A percentile compares a stretch with the other conserved stretches of the same genome.
These are phyloP conservation scores for Stephania japonica DNA, from an alignment of 164 flowering plant genomes.

Conservation along the genomic window DNA sequence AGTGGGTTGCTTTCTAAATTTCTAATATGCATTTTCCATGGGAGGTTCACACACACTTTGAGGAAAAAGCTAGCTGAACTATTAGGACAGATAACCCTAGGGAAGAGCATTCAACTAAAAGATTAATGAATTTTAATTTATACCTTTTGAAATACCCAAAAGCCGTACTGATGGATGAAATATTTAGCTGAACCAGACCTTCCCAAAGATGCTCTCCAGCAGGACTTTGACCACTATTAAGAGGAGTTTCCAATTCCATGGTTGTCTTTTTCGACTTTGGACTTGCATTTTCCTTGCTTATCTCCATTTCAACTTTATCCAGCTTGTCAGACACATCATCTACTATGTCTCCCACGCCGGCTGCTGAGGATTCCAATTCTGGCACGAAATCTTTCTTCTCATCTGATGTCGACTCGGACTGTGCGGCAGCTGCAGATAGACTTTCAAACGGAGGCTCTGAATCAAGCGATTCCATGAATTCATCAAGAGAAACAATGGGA, in stretches of 20 bases:
- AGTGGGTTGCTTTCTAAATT: too few relatives aligned
- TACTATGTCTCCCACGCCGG: constrained; percentile 20
- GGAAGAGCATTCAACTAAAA: not conserved
- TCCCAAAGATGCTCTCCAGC: constrained; percentile 64
- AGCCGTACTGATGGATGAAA: constrained; percentile 42
- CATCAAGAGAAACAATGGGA: constrained; percentile 90
- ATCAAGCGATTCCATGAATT: constrained; percentile 88
- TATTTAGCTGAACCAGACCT: constrained; percentile 66
- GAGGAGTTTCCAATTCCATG: constrained; percentile 15
- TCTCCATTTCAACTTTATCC: constrained; percentile 16
- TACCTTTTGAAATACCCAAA: constrained; percentile 70
- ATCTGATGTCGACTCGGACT: constrained; percentile 20
- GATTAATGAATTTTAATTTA: not conserved
- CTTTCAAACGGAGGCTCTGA: constrained; percentile 79
- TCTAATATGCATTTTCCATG: too few relatives aligned
- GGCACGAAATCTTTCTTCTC: constrained; percentile 27
- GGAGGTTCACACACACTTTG: too few relatives aligned
- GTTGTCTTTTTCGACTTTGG: constrained; percentile 19
- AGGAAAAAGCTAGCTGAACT: not conserved
- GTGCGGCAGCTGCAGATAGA: constrained; percentile 41
- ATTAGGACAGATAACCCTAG: not conserved
- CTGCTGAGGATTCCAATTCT: constrained; percentile 27
- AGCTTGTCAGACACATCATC: constrained; percentile 23
- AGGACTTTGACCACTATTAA: constrained; percentile 9
- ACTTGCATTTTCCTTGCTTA: constrained; percentile 8